Conservation (phyloP, 2,329 filamentous ascomycete genomes). For the Xylaria digitata region DNA sequence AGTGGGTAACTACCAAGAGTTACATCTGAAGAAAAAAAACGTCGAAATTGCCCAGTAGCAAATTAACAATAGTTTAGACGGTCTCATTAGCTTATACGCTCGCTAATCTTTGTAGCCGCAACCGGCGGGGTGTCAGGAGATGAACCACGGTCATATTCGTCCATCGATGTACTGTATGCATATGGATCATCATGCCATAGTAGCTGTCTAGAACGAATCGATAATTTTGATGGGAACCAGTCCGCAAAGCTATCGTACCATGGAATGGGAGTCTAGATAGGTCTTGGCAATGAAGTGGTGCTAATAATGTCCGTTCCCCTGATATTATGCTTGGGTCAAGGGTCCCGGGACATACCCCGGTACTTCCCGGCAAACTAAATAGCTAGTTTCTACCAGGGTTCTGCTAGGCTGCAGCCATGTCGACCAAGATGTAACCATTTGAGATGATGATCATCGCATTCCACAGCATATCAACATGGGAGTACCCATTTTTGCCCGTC, state of each 20-base stretch:
- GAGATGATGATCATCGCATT: constrained; percentile 23
- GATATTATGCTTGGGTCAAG: constrained; percentile 5
- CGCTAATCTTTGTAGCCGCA: not conserved
- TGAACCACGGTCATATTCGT: constrained; percentile 10
- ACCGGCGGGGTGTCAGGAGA: constrained; percentile 12
- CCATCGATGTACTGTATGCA: not conserved
- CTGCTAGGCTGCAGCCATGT: not conserved
- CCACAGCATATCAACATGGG: not conserved
- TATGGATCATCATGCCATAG: not conserved
- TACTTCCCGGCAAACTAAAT: constrained; percentile 11
- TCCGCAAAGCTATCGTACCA: constrained; percentile 1
- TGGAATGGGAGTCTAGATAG: not conserved
- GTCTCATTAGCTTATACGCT: constrained; percentile 8
- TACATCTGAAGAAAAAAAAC: not conserved
- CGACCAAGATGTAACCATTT: constrained; percentile 1
- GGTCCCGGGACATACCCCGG: constrained; percentile 24
- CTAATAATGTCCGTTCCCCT: constrained; percentile 9
- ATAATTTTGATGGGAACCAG: not conserved
- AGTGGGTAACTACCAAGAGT: not conserved
- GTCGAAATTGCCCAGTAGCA: not conserved
- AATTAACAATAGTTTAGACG: not conserved
- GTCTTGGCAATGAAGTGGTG: constrained; percentile 4
- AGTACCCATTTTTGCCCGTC: constrained; percentile 2
- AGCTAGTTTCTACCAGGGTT: constrained; percentile 7
- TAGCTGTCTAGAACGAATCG: constrained; percentile 9